Evolutionary conservation across 1,284 basidiomycete genomes (phyloP), one percentile per base, ranked within the genome.

Genomic region (Earliella scabrosa): DNA sequence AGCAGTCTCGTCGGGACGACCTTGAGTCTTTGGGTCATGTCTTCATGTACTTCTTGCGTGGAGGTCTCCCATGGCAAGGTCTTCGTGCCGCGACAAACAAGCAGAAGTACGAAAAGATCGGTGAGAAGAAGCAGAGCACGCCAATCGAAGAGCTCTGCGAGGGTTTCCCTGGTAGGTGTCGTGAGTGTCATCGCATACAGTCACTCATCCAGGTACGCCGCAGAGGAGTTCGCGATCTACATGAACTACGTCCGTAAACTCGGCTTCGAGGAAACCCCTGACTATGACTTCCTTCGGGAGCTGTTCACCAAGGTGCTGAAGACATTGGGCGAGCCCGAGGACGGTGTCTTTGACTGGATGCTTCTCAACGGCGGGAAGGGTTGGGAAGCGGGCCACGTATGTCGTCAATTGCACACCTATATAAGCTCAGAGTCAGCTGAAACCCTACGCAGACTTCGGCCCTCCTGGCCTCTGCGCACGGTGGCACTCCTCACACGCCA

Each of bases 91-190:
- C 95, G 16, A 97, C 95, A 27, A 97, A 97, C 81, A 97, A 97
- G 80, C 95, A 97, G 75, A 97, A 97, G 79, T 97, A 98, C 72
- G 95, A 98, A 77, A 93, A 95, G 74, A 97, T 98, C 68, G 95
- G 94, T 66, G 95, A 98, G 80, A 97, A 97, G 85, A 99, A 92
- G 79, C 96, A 98, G 77, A 92, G 86, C 44, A 98, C 97, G 2
- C 83, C 86, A 4, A 98, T 98, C 67, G 82, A 87, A 44, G 97
- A 98, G 72, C 80, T 99, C 26, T 97, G 95, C 67, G 97, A 98
- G 69, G 94, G 94, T 24, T 98, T 97, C 77, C 97, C 97, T 65
- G 93, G 94, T 58, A 68, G 90, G 77, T 16, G 20, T 18, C 39
- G 38, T 23, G 39, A 21, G 11, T 31, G n/a, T 2, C 7, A 18